These are phyloP conservation scores for Amphibolis antarctica DNA, from an alignment of 106 monocot species.

Conservation along the genomic window DNA sequence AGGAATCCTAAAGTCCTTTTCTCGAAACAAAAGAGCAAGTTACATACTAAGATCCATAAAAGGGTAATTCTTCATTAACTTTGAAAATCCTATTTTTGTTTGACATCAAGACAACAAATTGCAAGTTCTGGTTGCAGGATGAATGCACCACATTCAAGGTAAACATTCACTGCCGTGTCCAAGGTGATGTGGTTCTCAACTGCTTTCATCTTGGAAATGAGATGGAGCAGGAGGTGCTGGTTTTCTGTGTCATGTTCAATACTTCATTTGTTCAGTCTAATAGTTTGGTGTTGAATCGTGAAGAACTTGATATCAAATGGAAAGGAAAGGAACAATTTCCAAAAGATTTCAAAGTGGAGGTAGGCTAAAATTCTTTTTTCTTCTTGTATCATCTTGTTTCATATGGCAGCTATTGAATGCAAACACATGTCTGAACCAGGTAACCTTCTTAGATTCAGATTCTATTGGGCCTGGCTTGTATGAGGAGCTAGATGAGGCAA, in stretches of 20 bases:
- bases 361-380: slow-evolving; percentile 37
- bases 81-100: background rate
- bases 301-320: slow-evolving; percentile 66
- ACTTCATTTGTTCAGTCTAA: slow-evolving; percentile 60
- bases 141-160: slow-evolving; percentile 41
- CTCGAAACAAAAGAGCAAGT: slow-evolving; percentile 47
- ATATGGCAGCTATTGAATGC: slow-evolving; percentile 15
- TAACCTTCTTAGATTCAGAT: slow-evolving; percentile 75
- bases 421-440: slow-evolving; percentile 63
- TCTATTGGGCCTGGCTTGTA: slow-evolving; percentile 21
- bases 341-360: slow-evolving; percentile 81
- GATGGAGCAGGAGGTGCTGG: slow-evolving; percentile 36
- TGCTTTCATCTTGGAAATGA: slow-evolving; percentile 47
- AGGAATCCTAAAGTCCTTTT: slow-evolving; percentile 35
- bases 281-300: slow-evolving; percentile 42
- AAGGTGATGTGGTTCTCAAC: slow-evolving; percentile 93
- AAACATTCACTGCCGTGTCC: slow-evolving; percentile 57
- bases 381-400: background rate
- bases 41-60: slow-evolving; percentile 25
- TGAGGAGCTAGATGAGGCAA: slow-evolving; percentile 33
- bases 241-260: slow-evolving; percentile 89
- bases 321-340: slow-evolving; percentile 38
- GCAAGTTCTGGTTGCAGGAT: slow-evolving; percentile 31
- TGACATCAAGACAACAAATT: background rate
- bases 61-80: slow-evolving; percentile 34